phyloP scores from a whole-genome alignment of 2,329 filamentous ascomycete species.

The Westerdykella aurantiaca region DNA sequence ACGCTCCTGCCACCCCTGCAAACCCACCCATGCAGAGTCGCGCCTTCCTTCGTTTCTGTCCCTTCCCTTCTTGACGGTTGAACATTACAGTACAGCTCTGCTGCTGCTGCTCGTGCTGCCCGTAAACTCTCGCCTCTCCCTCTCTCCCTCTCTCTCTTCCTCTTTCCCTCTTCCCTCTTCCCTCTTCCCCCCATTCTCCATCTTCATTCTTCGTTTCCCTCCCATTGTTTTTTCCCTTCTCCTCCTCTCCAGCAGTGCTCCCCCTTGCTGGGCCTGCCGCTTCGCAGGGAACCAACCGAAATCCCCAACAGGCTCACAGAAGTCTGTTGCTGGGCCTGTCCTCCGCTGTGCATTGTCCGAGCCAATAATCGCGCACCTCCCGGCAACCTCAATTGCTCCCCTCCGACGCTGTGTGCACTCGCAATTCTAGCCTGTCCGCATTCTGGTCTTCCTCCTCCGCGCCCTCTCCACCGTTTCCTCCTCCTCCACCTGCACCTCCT shows the following conservation, averaged over 20 bases:
- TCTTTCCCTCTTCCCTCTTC: constrained; percentile 2
- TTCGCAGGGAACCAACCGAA: too few relatives aligned
- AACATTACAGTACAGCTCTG: too few relatives aligned
- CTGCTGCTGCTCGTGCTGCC: not conserved
- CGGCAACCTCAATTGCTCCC: constrained; percentile 19
- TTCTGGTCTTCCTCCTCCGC: not conserved
- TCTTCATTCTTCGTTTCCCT: not conserved
- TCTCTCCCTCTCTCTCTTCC: constrained; percentile 1
- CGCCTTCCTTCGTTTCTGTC: not conserved
- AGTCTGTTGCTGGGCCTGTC: constrained; percentile 5
- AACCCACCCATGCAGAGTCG: not conserved
- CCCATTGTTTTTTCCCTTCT: constrained; percentile 11
- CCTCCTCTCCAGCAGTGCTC: too few relatives aligned
- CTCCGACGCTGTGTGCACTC: constrained; percentile 24
- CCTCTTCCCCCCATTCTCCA: too few relatives aligned
- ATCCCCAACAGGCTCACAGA: not conserved
- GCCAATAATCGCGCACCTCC: constrained; percentile 21
- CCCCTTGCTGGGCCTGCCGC: too few relatives aligned
- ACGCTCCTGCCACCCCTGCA: constrained; percentile 10
- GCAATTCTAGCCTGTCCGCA: constrained; percentile 16
- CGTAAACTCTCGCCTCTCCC: not conserved
- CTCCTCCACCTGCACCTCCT: too few relatives aligned
- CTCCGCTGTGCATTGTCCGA: constrained; percentile 9
- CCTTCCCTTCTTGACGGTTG: constrained; percentile 4
- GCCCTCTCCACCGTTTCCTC: not conserved